Evolutionary conservation across 495 filamentous ascomycete genomes (phyloP).

Genomic region (Penicillium diatomitis): DNA sequence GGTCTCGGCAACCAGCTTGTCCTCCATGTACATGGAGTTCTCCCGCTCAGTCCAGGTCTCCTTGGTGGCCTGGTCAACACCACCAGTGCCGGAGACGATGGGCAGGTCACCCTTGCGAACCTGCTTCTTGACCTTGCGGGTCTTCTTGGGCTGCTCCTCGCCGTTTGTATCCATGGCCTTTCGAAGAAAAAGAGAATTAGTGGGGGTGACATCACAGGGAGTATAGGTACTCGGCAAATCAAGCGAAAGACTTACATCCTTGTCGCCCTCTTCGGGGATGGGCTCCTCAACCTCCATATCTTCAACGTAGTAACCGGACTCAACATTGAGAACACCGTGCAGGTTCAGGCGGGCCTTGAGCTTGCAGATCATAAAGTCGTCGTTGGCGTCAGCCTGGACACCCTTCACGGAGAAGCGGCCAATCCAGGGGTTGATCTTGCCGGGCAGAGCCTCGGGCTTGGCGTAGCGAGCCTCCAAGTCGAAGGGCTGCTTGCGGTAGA

Average conservation of each 20-base stretch:
- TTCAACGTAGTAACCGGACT: conserved; percentile 96
- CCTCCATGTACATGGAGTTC: conserved; percentile 86
- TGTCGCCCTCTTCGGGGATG: conserved; percentile 52
- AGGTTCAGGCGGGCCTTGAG: conserved; percentile 96
- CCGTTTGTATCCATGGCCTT: conserved; percentile 90
- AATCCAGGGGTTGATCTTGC: conserved; percentile 89
- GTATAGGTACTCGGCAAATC: too few relatives aligned
- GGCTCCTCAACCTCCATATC: conserved; percentile 97
- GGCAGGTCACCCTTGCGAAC: conserved; percentile 95
- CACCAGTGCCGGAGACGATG: conserved; percentile 70
- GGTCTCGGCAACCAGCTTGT: conserved; percentile 96
- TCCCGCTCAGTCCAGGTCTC: conserved; percentile 67
- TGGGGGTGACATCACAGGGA: not conserved
- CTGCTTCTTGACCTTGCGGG: conserved; percentile 98
- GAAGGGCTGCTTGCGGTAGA: conserved; percentile 97
- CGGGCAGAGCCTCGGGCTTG: conserved; percentile 79
- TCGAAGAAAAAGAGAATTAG: not conserved
- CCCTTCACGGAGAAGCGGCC: conserved; percentile 91
- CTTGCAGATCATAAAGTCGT: conserved; percentile 99
- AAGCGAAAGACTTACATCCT: conserved; percentile 53
- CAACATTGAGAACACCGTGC: conserved; percentile 92
- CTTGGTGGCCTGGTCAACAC: conserved; percentile 62
- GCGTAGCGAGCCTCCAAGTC: conserved; percentile 92
- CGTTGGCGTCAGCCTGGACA: conserved; percentile 74
- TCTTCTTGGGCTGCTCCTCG: conserved; percentile 80